These are phyloP conservation scores for Epichloe gansuensis DNA, from an alignment of 2,329 filamentous ascomycete species.

Conservation along the genomic window DNA sequence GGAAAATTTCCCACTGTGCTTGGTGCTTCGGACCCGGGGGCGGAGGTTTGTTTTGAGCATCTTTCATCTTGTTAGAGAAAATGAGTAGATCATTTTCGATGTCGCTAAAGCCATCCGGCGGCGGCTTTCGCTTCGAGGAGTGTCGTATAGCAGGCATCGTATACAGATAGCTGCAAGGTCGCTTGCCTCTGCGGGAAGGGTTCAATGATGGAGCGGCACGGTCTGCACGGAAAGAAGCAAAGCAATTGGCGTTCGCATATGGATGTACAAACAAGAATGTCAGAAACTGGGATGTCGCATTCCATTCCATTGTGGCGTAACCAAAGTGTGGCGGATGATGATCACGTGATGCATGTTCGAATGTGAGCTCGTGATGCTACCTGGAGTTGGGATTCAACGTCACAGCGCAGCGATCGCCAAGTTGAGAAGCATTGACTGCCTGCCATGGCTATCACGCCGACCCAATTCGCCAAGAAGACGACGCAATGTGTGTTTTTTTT, in stretches of 20 bases:
- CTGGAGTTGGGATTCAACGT: constrained; percentile 11
- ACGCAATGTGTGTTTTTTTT: constrained; percentile 52
- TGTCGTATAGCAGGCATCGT: constrained; percentile 67
- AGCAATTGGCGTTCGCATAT: background rate
- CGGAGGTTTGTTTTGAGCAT: constrained; percentile 80
- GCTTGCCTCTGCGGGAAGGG: background rate
- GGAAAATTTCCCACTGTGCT: constrained; percentile 92
- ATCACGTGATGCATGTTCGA: constrained; percentile 18
- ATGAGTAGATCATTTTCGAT: constrained; percentile 78
- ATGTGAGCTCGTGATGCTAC: background rate
- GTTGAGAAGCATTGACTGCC: constrained; percentile 26
- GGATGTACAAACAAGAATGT: background rate
- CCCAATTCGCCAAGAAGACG: constrained; percentile 74
- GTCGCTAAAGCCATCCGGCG: constrained; percentile 75
- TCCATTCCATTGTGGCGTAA: constrained; percentile 8
- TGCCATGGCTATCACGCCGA: constrained; percentile 80
- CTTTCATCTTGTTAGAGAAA: constrained; percentile 85
- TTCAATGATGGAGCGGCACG: background rate
- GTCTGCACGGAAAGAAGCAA: background rate
- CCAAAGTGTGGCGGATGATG: background rate
- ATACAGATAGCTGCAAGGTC: background rate
- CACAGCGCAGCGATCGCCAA: constrained; percentile 16
- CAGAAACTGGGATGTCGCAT: background rate
- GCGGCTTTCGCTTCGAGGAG: constrained; percentile 64
- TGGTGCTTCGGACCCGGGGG: constrained; percentile 75